These are phyloP conservation scores for Castanea crenata DNA, from an alignment of 306 rosid species.

Conservation along the genomic window DNA sequence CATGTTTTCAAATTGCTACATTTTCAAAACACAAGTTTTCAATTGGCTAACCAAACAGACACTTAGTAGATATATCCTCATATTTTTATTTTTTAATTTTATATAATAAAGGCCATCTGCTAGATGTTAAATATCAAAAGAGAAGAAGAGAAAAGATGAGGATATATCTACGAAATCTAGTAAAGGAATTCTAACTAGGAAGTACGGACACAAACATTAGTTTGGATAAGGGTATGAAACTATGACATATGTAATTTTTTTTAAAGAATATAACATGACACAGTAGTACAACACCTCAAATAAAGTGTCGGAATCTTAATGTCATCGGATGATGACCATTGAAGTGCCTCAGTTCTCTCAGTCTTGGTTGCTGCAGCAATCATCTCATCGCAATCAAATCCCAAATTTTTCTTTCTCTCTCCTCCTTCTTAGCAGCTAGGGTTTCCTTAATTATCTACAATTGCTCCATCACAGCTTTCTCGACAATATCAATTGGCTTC, in stretches of 20 bases:
- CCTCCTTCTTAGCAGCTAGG: constrained; percentile 63
- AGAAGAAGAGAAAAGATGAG: too few relatives aligned
- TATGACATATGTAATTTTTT: too few relatives aligned
- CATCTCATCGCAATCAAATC: constrained; percentile 61
- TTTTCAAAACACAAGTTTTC: too few relatives aligned
- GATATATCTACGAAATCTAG: background rate
- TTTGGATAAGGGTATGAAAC: too few relatives aligned
- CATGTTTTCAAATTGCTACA: too few relatives aligned
- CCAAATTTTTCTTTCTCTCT: constrained; percentile 54
- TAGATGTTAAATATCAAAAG: background rate
- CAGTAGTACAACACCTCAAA: too few relatives aligned
- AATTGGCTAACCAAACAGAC: too few relatives aligned
- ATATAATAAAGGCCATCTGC: constrained; percentile 7
- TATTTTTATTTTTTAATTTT: too few relatives aligned
- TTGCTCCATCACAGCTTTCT: constrained; percentile 62
- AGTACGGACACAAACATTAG: too few relatives aligned
- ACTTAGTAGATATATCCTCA: too few relatives aligned
- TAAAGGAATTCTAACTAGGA: background rate
- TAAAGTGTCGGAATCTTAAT: background rate
- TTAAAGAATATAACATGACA: too few relatives aligned
- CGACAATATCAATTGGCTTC: constrained; percentile 62
- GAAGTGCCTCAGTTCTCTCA: background rate
- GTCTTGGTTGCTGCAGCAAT: background rate
- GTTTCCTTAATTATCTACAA: constrained; percentile 57
- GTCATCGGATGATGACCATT: constrained; percentile 44